These are phyloP conservation scores for Pythium plurisporium DNA, from an alignment of 352 stramenopile species.

Conservation along the genomic window DNA sequence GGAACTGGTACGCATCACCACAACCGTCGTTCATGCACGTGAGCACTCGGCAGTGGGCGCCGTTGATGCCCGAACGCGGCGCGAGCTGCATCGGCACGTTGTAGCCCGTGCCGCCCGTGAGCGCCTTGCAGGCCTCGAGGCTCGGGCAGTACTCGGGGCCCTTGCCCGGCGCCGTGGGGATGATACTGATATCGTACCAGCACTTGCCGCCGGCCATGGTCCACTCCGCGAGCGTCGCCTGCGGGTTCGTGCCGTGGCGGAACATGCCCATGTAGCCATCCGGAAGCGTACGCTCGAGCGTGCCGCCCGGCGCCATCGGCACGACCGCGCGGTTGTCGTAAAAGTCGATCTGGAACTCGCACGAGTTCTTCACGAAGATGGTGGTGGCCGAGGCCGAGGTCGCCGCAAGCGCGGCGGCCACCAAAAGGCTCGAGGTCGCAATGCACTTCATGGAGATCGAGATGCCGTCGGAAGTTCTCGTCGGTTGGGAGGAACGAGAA, in stretches of 20 bases:
- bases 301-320: neutral
- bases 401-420: conserved; percentile 4
- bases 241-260: conserved; percentile 14
- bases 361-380: conserved; percentile 27
- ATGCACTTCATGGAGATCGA: conserved; percentile 12
- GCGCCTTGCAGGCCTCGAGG: conserved; percentile 21
- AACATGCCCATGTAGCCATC: conserved; percentile 24
- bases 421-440: conserved; percentile 5
- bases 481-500: neutral
- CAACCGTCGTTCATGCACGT: conserved; percentile 29
- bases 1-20: conserved; percentile 30
- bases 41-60: conserved; percentile 25
- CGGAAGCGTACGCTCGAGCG: neutral
- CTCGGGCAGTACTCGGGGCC: conserved; percentile 27
- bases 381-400: conserved; percentile 4
- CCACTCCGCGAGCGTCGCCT: conserved; percentile 29
- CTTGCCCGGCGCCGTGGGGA: conserved; percentile 16
- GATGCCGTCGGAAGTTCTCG: conserved; percentile 6
- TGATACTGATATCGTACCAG: conserved; percentile 37
- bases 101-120: conserved; percentile 22
- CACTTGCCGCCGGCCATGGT: conserved; percentile 23
- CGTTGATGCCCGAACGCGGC: conserved; percentile 6
- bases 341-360: conserved; percentile 17
- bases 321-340: conserved; percentile 19
- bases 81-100: conserved; percentile 27